Base-by-base conservation (phyloP, 2,329 filamentous ascomycete species). In the Phaeosphaeria sp. region DNA sequence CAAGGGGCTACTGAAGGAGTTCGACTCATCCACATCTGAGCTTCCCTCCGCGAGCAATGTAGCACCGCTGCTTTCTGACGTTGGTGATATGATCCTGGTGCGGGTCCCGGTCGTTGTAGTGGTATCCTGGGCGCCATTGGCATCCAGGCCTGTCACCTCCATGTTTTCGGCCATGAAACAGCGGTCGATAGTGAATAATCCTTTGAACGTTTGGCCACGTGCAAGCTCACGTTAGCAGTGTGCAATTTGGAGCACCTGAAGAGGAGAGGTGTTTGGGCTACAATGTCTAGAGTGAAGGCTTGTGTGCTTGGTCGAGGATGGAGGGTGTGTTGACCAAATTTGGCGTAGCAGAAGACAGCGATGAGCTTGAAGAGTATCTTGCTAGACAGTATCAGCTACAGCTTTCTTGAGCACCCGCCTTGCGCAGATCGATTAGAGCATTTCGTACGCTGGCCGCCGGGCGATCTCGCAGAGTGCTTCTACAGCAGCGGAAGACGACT, bases 1-100 rank as follows among this genome's bases (percentile, higher is more conserved):
- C 23, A 57, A 36, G 18, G 62, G 62, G 22, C 60, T 67, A 36
- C 42, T 53, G 20, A 56, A 27, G 9, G 56, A 43, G 20, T n/a
- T 6, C 3, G 49, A 36, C 33, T 50, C 52, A 1, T 60, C 57
- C 10, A 41, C 41, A 7, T 62, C 51, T 6, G 50, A 55, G 52
- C 50, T 57, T 48, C 47, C 52, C n/a, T 63, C 48, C 18, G 61
- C 59, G 10, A 58, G 54, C 2, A 69, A 50, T 20, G 64, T 65
- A 10, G 62, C 59, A 39, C 59, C 54, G 30, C 65, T 66, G 43
- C 46, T 56, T 9, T 53, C 56, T 3, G 58, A 64, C 10, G 33
- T 25, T 5, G 56, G 53, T 2, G 61, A 63, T 22, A 43, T 33
- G 1, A 42, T 20, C 15, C 11, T 49, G 25, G 23, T 22, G 6